phyloP scores from a whole-genome alignment of 768 basidiomycete species.

The Boletellus ananiceps region DNA sequence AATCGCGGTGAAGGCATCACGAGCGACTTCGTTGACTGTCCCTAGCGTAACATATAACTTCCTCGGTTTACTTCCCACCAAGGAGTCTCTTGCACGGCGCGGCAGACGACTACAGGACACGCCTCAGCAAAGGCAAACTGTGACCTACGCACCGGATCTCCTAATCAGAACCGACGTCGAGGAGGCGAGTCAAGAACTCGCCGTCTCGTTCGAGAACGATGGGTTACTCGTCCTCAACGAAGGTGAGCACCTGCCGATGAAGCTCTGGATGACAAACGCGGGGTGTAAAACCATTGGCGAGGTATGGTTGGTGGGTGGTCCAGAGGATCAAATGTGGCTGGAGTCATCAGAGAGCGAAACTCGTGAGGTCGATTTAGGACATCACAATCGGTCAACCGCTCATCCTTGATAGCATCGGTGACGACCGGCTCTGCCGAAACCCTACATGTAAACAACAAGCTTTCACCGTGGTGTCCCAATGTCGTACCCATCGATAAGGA shows the following conservation, averaged over 20 bases:
- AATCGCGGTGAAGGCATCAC: slow-evolving; percentile 52
- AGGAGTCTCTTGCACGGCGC: slow-evolving; percentile 62
- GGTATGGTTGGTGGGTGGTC: slow-evolving; percentile 63
- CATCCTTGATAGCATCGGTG: slow-evolving; percentile 13
- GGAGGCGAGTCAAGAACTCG: slow-evolving; percentile 60
- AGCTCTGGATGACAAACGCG: slow-evolving; percentile 59
- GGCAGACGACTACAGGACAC: slow-evolving; percentile 78
- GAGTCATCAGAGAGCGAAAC: slow-evolving; percentile 20
- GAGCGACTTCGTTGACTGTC: slow-evolving; percentile 50
- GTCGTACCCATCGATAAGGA: slow-evolving; percentile 38
- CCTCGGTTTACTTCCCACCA: slow-evolving; percentile 63
- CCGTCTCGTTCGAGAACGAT: slow-evolving; percentile 52
- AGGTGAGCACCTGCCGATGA: slow-evolving; percentile 60
- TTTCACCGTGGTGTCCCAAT: slow-evolving; percentile 44
- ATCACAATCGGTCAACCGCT: background rate
- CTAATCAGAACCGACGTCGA: slow-evolving; percentile 58
- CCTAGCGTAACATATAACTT: slow-evolving; percentile 63
- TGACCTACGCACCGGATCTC: slow-evolving; percentile 69
- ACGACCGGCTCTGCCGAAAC: slow-evolving; percentile 32
- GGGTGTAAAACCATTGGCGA: slow-evolving; percentile 60
- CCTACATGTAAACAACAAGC: slow-evolving; percentile 48
- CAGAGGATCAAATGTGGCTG: slow-evolving; percentile 63
- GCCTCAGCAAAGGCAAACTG: slow-evolving; percentile 57
- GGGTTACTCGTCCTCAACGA: slow-evolving; percentile 50
- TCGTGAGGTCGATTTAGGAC: slow-evolving; percentile 13